Percentiles rank a stretch among this genome's conserved stretches.
phyloP scores from a whole-genome alignment of 768 basidiomycete species.

The Suillus clintonianus region DNA sequence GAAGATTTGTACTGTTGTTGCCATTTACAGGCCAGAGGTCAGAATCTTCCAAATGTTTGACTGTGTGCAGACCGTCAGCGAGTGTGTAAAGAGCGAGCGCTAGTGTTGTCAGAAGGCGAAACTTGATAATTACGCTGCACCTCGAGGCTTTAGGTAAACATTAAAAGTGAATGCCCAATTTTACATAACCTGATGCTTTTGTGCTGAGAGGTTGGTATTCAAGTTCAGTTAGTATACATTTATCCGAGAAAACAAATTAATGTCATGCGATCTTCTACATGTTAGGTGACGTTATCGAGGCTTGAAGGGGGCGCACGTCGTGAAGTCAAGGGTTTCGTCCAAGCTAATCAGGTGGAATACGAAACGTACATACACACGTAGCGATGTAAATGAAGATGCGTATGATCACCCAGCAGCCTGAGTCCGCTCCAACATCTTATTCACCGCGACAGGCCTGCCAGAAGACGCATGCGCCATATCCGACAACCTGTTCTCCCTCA shows the following conservation, averaged over 20 bases:
- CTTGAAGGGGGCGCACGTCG: background rate
- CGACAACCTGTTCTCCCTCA: conserved; percentile 65
- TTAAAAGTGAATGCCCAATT: no score
- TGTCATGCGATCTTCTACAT: background rate
- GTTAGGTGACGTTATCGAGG: background rate
- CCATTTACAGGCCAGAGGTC: background rate
- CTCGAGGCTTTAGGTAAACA: no score
- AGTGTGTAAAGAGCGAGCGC: background rate
- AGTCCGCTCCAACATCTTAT: conserved; percentile 73
- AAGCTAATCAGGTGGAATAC: background rate
- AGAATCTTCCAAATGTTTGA: background rate
- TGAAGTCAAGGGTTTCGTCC: background rate
- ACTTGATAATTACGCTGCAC: no score
- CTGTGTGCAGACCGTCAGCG: background rate
- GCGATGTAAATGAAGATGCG: background rate
- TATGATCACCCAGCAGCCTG: conserved; percentile 40
- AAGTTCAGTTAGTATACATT: no score
- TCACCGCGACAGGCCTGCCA: conserved; percentile 57
- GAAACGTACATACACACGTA: background rate
- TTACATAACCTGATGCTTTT: no score
- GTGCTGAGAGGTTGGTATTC: no score
- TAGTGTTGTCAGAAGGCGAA: background rate
- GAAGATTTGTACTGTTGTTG: background rate
- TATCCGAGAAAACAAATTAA: no score
- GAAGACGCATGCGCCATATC: conserved; percentile 54